These are phyloP conservation scores for Coemansia pectinata DNA, from an alignment of 192 early-diverging fungal genomes.

Conservation along the genomic window DNA sequence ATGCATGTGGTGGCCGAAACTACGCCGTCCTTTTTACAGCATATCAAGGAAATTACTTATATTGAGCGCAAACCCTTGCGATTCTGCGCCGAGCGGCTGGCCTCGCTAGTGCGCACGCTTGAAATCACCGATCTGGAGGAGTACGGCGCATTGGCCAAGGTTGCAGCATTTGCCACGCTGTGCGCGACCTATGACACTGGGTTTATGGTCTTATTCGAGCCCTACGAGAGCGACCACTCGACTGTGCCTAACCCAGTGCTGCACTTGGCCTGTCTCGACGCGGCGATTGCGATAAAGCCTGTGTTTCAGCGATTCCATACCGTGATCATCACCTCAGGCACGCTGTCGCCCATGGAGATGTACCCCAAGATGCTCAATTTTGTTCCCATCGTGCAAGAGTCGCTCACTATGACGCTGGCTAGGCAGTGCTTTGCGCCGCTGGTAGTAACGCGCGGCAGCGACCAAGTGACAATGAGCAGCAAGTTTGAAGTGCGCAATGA, in stretches of 20 bases:
- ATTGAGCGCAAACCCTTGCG: slow-evolving; percentile 94
- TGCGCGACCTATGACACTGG: slow-evolving; percentile 96
- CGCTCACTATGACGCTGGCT: slow-evolving; percentile 96
- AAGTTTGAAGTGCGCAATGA: slow-evolving; percentile 99
- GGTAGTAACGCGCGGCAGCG: slow-evolving; percentile 95
- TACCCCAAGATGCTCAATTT: slow-evolving; percentile 96
- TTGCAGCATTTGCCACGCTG: slow-evolving; percentile 93
- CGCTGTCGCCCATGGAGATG: slow-evolving; percentile 98
- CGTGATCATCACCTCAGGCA: slow-evolving; percentile 98
- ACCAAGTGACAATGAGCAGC: slow-evolving; percentile 97
- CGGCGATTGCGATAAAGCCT: slow-evolving; percentile 93
- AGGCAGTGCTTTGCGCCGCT: slow-evolving; percentile 95
- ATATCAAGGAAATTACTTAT: slow-evolving; percentile 91
- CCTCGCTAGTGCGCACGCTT: slow-evolving; percentile 87
- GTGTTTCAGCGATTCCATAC: slow-evolving; percentile 95
- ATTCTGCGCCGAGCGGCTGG: slow-evolving; percentile 92
- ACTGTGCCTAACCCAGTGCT: slow-evolving; percentile 94
- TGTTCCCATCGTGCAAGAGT: slow-evolving; percentile 81
- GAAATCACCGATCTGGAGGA: slow-evolving; percentile 93
- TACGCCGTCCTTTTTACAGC: slow-evolving; percentile 89
- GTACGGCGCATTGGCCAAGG: slow-evolving; percentile 74
- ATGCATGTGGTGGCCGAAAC: slow-evolving; percentile 98
- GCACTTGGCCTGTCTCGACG: slow-evolving; percentile 94
- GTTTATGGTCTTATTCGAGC: slow-evolving; percentile 94
- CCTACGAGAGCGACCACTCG: slow-evolving; percentile 90